These are phyloP conservation scores for Monosporascus sp. DNA, from an alignment of 2,329 filamentous ascomycete genomes.

Conservation along the genomic window DNA sequence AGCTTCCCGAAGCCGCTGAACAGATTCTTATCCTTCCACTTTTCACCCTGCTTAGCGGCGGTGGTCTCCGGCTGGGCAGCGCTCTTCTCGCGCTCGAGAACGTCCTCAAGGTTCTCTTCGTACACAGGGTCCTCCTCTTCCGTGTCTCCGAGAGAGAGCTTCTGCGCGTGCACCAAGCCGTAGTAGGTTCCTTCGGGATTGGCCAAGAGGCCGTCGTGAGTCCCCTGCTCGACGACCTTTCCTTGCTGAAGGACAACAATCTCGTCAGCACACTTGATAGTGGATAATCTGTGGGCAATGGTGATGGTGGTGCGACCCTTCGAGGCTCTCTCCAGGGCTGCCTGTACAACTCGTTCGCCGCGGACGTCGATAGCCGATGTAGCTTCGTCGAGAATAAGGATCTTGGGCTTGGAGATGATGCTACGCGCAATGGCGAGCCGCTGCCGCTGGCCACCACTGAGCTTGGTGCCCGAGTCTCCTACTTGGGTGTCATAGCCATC, in stretches of 20 bases:
- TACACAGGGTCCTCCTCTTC: not conserved
- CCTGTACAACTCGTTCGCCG: conserved; percentile 67
- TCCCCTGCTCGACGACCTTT: conserved; percentile 13
- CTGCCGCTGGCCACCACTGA: conserved; percentile 88
- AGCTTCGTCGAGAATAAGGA: conserved; percentile 76
- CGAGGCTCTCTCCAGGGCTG: conserved; percentile 72
- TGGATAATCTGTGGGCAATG: conserved; percentile 81
- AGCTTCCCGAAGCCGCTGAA: conserved; percentile 47
- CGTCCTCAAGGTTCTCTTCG: too few relatives aligned
- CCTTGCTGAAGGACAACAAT: conserved; percentile 53
- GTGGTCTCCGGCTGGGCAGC: not conserved
- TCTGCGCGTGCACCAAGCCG: conserved; percentile 14
- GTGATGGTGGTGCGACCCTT: conserved; percentile 83
- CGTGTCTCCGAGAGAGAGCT: not conserved
- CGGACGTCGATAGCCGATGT: conserved; percentile 49
- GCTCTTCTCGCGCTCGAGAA: not conserved
- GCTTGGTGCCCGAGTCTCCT: conserved; percentile 74
- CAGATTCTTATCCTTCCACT: conserved; percentile 29
- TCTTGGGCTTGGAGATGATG: conserved; percentile 49
- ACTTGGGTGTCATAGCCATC: conserved; percentile 71
- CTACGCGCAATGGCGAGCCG: conserved; percentile 86
- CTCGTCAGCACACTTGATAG: conserved; percentile 85
- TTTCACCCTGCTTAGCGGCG: conserved; percentile 24
- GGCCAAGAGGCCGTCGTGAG: conserved; percentile 12
- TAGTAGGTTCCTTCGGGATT: conserved; percentile 8